Percentiles rank a stretch among this genome's conserved stretches.
phyloP scores from a whole-genome alignment of 768 basidiomycete species.

The Hemileccinum impolitum region DNA sequence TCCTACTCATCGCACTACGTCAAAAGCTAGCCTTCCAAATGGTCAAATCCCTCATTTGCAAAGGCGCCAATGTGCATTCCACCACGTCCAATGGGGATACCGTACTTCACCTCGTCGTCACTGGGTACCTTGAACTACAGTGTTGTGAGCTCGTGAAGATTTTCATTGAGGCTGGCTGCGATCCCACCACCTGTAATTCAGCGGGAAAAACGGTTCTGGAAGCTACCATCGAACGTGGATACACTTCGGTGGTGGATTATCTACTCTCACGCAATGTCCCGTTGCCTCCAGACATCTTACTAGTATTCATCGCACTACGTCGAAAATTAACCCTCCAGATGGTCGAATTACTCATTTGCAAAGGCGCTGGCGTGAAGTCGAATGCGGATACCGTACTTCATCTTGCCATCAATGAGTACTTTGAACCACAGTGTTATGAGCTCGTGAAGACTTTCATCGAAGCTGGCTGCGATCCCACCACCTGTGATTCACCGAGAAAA shows the following conservation, averaged over 20 bases:
- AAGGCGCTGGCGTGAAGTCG: background rate
- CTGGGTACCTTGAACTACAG: background rate
- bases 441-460: no score
- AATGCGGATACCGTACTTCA: background rate
- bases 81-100: background rate
- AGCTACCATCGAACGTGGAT: no score
- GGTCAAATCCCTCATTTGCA: background rate
- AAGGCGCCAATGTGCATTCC: background rate
- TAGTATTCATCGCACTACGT: background rate
- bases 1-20: background rate
- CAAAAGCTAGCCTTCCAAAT: background rate
- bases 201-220: no score
- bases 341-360: background rate
- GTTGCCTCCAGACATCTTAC: background rate
- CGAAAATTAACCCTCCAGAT: background rate
- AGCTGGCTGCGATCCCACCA: no score
- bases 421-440: no score
- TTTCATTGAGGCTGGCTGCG: background rate
- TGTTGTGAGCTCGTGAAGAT: background rate
- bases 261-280: background rate
- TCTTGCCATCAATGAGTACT: no score
- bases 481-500: no score
- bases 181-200: background rate
- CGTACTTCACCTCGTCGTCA: background rate
- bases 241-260: background rate